Percentiles rank a stretch among this genome's conserved stretches.
Evolutionary conservation across 345 rosid genomes (phyloP).

Genomic region (Linum usitatissimum): DNA sequence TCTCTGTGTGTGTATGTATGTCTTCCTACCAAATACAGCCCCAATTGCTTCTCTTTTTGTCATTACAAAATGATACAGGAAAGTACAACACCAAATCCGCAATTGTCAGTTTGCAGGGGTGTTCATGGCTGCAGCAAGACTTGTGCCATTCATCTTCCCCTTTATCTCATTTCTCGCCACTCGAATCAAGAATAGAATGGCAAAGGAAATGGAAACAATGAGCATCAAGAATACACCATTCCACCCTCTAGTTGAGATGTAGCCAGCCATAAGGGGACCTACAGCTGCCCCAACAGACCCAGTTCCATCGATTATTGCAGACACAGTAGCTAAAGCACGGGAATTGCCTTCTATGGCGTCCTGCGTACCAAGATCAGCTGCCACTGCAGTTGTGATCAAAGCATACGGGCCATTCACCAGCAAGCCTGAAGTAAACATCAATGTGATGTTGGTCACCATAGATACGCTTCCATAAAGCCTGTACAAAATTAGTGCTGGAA

Average conservation of each 20-base stretch:
- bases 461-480: slow-evolving; percentile 55
- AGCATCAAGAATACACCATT: slow-evolving; percentile 76
- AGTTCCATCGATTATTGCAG: slow-evolving; percentile 90
- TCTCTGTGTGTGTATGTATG: no score
- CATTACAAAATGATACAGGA: no score
- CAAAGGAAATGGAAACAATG: slow-evolving; percentile 41
- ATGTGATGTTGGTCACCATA: slow-evolving; percentile 39
- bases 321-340: slow-evolving; percentile 79
- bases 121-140: slow-evolving; percentile 18
- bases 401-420: slow-evolving; percentile 84
- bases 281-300: slow-evolving; percentile 91
- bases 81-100: not conserved
- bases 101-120: slow-evolving; percentile 8
- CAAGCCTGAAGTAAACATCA: slow-evolving; percentile 73
- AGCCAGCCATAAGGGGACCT: slow-evolving; percentile 84
- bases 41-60: no score
- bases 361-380: slow-evolving; percentile 95
- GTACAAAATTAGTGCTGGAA: slow-evolving; percentile 62
- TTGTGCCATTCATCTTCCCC: slow-evolving; percentile 24
- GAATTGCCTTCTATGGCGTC: slow-evolving; percentile 57
- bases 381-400: slow-evolving; percentile 86
- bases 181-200: slow-evolving; percentile 46
- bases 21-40: no score
- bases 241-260: slow-evolving; percentile 75
- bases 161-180: slow-evolving; percentile 49